Percentiles rank a stretch among this genome's conserved stretches.
phyloP scores from a whole-genome alignment of 1,139 yeast species.

The Zhuliangozyma blackwelliae region DNA sequence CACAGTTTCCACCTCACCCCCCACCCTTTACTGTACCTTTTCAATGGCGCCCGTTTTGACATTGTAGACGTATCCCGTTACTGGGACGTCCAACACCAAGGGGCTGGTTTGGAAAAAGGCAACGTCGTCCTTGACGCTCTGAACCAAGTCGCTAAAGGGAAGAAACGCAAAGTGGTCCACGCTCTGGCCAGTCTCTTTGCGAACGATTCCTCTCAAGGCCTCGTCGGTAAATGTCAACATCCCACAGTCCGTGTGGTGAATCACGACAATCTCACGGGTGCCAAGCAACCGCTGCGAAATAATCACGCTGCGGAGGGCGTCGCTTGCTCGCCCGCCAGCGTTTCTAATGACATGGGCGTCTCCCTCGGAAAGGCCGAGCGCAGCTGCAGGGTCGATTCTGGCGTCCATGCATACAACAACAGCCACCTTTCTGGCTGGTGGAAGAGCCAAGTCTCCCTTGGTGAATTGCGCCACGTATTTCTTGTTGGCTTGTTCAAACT shows the following conservation, averaged over 20 bases:
- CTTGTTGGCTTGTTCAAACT: slow-evolving; percentile 20
- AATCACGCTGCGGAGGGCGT: slow-evolving; percentile 36
- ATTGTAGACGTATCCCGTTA: slow-evolving; percentile 35
- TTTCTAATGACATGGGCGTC: slow-evolving; percentile 44
- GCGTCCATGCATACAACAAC: slow-evolving; percentile 46
- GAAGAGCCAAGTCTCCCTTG: slow-evolving; percentile 27
- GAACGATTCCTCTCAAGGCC: slow-evolving; percentile 20
- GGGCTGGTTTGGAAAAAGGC: slow-evolving; percentile 20
- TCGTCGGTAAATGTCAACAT: slow-evolving; percentile 38
- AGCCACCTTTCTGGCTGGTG: slow-evolving; percentile 33
- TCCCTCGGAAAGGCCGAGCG: slow-evolving; percentile 38
- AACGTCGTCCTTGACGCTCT: slow-evolving; percentile 35
- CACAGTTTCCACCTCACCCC: too few species aligned
- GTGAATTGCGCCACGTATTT: slow-evolving; percentile 17
- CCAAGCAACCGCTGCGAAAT: slow-evolving; percentile 33
- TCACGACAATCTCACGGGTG: slow-evolving; percentile 34
- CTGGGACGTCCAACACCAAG: slow-evolving; percentile 27
- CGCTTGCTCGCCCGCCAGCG: slow-evolving; percentile 42
- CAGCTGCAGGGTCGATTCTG: slow-evolving; percentile 37
- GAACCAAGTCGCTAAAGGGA: slow-evolving; percentile 29
- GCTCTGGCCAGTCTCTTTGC: slow-evolving; percentile 23
- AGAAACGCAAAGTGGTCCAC: slow-evolving; percentile 28
- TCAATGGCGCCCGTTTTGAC: slow-evolving; percentile 30
- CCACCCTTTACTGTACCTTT: slow-evolving; percentile 11
- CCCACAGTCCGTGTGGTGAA: slow-evolving; percentile 42